Evolutionary conservation across 2,329 filamentous ascomycete species (phyloP).

Genomic region (Lecanicillium sp.): DNA sequence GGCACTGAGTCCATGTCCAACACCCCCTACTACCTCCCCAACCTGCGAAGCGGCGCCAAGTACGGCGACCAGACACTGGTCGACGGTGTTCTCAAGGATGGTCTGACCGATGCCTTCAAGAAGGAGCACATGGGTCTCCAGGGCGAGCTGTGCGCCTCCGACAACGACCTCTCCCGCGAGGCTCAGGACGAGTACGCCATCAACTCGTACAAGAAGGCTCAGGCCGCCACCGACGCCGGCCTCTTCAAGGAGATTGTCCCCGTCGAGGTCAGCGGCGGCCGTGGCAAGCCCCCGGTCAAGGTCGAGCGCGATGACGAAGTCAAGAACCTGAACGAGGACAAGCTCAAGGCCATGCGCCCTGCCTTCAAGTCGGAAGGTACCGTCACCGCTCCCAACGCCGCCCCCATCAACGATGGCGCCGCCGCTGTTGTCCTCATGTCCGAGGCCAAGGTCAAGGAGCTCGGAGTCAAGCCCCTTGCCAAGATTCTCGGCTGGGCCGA

Average conservation of each 20-base stretch:
- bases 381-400: constrained; percentile 93
- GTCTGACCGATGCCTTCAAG: constrained; percentile 89
- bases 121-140: constrained; percentile 95
- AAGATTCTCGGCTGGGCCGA: constrained; percentile 98
- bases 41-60: constrained; percentile 79
- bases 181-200: constrained; percentile 95
- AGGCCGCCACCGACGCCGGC: constrained; percentile 74
- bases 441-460: constrained; percentile 87
- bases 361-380: constrained; percentile 79
- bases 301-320: constrained; percentile 89
- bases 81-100: constrained; percentile 90
- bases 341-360: constrained; percentile 77
- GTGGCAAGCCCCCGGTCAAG: constrained; percentile 78
- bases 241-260: constrained; percentile 86
- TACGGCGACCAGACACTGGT: constrained; percentile 86
- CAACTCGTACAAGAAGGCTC: constrained; percentile 86
- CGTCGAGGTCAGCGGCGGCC: constrained; percentile 77
- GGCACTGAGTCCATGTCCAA: constrained; percentile 99
- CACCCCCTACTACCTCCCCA: constrained; percentile 88
- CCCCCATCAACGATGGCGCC: constrained; percentile 91
- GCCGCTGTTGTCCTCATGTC: constrained; percentile 89
- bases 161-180: constrained; percentile 74
- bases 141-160: constrained; percentile 83
- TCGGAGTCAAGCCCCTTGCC: constrained; percentile 83
- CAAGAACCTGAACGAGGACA: constrained; percentile 83